Base-by-base conservation (phyloP, 1,284 basidiomycete genomes). In the Macrocybe sp. region DNA sequence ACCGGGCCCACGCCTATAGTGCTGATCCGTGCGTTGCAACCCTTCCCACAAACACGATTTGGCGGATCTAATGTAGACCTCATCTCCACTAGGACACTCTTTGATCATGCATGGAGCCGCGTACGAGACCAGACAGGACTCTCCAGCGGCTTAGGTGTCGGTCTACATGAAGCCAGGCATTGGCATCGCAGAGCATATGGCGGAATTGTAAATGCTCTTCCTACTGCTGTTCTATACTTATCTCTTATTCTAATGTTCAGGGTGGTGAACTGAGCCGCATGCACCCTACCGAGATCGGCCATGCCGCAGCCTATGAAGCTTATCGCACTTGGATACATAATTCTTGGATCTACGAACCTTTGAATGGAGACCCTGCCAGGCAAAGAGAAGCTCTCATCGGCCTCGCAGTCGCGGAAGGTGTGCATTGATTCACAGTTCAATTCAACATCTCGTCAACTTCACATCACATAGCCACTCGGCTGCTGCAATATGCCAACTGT, bases 261-360 rank as follows among this genome's bases (percentile, higher is more conserved):
- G 49, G 79, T 75, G 69, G 68, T 32, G 73, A 78, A 55, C 60
- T 75, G 10, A 65, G 61, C 48, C 60, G 66, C 16, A 66, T 81
- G 61, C 59, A 67, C 6, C 77, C 81, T 1, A 55, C 62, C 14
- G 79, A 83, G 49, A 69, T 85, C 30, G 83, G 83, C 1, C 75
- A 82, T 55, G 83, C 82, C 2, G 81, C 82, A n/a, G 82, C 81
- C 0, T 85, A 84, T 58, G 80, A 84, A 57, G 79, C 79, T 0
- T 81, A 81, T 62, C 72, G 80, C n/a, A 72, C 70, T 39, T 83
- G 80, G 78, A 77, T 76, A 49, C 72, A 77, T 53, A 75, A 79
- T 47, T 69, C 64, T 39, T 66, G 66, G 2, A 67, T 83, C 35
- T 75, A 78, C 52, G 75, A 78, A 49, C 76, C 77, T 16, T 57